A percentile compares a stretch with the other conserved stretches of the same genome.
phyloP scores from a whole-genome alignment of 306 rosid genomes.

The Styphnolobium japonicum region DNA sequence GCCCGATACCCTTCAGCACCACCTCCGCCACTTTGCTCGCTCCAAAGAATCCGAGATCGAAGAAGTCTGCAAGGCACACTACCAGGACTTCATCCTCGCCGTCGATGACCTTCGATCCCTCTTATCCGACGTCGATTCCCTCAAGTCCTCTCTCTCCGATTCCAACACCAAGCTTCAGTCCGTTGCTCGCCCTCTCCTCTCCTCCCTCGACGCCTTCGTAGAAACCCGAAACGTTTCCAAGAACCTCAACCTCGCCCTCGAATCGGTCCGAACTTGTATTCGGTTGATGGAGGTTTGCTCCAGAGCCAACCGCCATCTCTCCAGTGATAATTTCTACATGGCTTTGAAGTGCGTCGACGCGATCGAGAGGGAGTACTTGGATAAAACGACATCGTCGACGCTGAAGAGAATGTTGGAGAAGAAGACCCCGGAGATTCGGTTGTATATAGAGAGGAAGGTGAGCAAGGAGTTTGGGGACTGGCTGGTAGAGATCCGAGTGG shows the following conservation, averaged over 20 bases:
- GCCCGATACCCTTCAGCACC: conserved; percentile 86
- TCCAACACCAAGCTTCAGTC: conserved; percentile 89
- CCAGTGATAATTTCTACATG: conserved; percentile 76
- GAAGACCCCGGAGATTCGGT: conserved; percentile 92
- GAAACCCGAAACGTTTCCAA: conserved; percentile 77
- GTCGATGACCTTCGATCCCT: conserved; percentile 99
- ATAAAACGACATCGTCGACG: conserved; percentile 70
- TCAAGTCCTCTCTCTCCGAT: conserved; percentile 84
- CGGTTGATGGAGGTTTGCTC: conserved; percentile 71
- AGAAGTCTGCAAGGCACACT: conserved; percentile 97
- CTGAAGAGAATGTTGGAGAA: conserved; percentile 87
- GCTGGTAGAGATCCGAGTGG: conserved; percentile 96
- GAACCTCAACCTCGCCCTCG: conserved; percentile 77
- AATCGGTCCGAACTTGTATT: conserved; percentile 51
- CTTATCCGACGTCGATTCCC: conserved; percentile 88
- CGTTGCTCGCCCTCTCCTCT: conserved; percentile 75
- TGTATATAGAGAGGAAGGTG: conserved; percentile 80
- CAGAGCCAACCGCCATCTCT: conserved; percentile 75
- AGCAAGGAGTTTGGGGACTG: conserved; percentile 92
- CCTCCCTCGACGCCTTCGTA: conserved; percentile 80
- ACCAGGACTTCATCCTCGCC: conserved; percentile 97
- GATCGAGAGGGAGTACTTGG: conserved; percentile 65
- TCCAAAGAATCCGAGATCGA: conserved; percentile 96
- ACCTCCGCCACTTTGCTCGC: conserved; percentile 89
- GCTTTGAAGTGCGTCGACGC: conserved; percentile 79